Evolutionary conservation across 2,329 filamentous ascomycete species (phyloP), one percentile per base, ranked within the genome.

Genomic region (Aulographum hederae): DNA sequence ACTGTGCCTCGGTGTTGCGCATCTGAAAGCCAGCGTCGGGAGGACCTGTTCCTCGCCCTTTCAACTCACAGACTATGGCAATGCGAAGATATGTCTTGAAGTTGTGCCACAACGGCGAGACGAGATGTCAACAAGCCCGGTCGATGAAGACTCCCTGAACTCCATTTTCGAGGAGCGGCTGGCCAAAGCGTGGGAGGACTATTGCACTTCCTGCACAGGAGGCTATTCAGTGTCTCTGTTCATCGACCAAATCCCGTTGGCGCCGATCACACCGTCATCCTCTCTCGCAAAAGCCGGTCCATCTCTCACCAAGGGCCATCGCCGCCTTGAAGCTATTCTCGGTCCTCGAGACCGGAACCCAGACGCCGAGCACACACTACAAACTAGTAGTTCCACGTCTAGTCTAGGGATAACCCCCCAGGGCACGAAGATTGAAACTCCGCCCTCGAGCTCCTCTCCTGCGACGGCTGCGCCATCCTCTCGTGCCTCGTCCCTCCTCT

Each of bases 271-370:
- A 33, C 51, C 50, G 37, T 59, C 43, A 19, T 44, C 53, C 27
- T 43, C 46, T 4, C 45, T 48, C 1, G 46, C 53, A 19, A 48
- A 46, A 13, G 33, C 47, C 4, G 48, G 53, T 32, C 44, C 55
- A 3, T 31, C 29, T 8, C 58, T 75, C 18, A 61, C 65, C 30
- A 78, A 73, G 44, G 77, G 77, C 18, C 73, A 79, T 40, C 67
- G 67, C 36, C 67, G 73, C 5, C 60, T 85, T n/a, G 62, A 71
- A 35, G 71, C 77, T 31, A 59, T 85, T 41, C 25, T 36, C 79
- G 21, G 21, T 25, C 8, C 8, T 25, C 21, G 21, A 8, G 21
- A 25, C 21, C n/a, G n/a, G n/a, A n/a, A n/a, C n/a, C n/a, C n/a
- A n/a, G n/a, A n/a, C n/a, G n/a, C n/a, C n/a, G n/a, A n/a, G n/a